Conservation (phyloP, 2,329 filamentous ascomycete genomes). For the Penicillium sp. region DNA sequence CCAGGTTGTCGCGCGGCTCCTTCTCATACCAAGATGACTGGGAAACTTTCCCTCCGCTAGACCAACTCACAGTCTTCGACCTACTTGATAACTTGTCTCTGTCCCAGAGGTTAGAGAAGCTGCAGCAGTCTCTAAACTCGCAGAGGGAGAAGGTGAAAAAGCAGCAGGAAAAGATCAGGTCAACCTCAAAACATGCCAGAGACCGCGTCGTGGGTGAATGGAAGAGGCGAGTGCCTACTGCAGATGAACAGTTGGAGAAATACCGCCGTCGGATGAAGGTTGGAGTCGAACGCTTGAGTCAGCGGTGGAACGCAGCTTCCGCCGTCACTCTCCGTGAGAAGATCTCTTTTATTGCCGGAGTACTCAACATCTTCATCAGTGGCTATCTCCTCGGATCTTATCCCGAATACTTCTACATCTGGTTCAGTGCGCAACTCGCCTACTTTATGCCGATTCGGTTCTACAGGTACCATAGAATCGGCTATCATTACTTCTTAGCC, state of each 20-base stretch:
- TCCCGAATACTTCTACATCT: constrained; percentile 85
- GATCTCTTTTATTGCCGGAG: constrained; percentile 91
- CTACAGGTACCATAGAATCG: constrained; percentile 87
- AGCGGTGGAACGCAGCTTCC: constrained; percentile 86
- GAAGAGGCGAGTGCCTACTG: constrained; percentile 81
- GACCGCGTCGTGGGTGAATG: constrained; percentile 92
- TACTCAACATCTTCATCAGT: constrained; percentile 96
- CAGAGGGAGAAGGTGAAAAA: constrained; percentile 85
- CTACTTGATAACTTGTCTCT: constrained; percentile 91
- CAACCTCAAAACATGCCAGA: constrained; percentile 76
- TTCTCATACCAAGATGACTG: constrained; percentile 90
- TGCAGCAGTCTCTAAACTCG: constrained; percentile 79
- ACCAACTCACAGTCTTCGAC: constrained; percentile 89
- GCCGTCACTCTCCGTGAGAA: constrained; percentile 91
- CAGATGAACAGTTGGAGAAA: constrained; percentile 90
- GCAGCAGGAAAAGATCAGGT: constrained; percentile 80
- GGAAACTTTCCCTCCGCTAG: constrained; percentile 83
- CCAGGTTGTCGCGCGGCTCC: constrained; percentile 71
- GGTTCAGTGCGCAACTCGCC: constrained; percentile 85
- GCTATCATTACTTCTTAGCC: constrained; percentile 95
- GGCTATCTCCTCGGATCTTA: constrained; percentile 89
- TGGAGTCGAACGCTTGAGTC: constrained; percentile 84
- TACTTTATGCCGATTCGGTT: constrained; percentile 98
- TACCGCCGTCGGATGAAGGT: constrained; percentile 86
- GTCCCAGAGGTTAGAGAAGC: constrained; percentile 85